Evolutionary conservation across 1,284 basidiomycete species (phyloP), one percentile per base, ranked within the genome.

Genomic region (Ustilago tritici): DNA sequence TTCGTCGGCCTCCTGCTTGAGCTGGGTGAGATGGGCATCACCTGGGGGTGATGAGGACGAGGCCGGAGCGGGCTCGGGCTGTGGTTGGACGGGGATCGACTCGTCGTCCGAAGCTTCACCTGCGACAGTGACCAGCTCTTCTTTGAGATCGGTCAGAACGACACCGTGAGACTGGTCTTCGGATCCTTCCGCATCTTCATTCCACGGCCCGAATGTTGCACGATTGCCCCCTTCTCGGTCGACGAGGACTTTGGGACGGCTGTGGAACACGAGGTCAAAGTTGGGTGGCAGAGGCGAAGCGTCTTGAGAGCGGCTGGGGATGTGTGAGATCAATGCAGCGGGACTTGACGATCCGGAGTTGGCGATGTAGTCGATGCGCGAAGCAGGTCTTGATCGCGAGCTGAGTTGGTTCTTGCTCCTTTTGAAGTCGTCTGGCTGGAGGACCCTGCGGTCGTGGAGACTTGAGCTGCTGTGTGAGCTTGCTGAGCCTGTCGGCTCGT

Each of bases 1-100:
- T 54, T 67, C 35, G n/a, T 70, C 56, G 15, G 73, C 73, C 49
- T 76, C 64, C 38, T 67, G 64, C 55, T 70, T 76, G 61, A 76
- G 68, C 41, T 70, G 67, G 4, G 52, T 38, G 3, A 54, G 58
- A 57, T 65, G 65, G 2, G 47, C 19, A 14, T 64, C 61, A 17
- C 40, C 7, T 3, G 61, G 32, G 3, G 23, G 3, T 6, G 41
- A 46, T 17, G 52, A 28, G 28, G 19, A 17, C 32, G 52, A 53
- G 35, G 41, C 28, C 35, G 28, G 10, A 38, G 40, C 14, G 19
- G 11, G 10, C 23, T 35, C 35, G 34, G 34, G 19, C 10, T 55
- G 23, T 12, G 35, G 49, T 15, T 50, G 38, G 38, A 32, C 31
- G 2, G 43, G 19, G 32, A 47, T 8, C 14, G 63, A 52, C 23